These are phyloP conservation scores for Tremella mesenterica DNA, from an alignment of 768 basidiomycete species.

Conservation along the genomic window DNA sequence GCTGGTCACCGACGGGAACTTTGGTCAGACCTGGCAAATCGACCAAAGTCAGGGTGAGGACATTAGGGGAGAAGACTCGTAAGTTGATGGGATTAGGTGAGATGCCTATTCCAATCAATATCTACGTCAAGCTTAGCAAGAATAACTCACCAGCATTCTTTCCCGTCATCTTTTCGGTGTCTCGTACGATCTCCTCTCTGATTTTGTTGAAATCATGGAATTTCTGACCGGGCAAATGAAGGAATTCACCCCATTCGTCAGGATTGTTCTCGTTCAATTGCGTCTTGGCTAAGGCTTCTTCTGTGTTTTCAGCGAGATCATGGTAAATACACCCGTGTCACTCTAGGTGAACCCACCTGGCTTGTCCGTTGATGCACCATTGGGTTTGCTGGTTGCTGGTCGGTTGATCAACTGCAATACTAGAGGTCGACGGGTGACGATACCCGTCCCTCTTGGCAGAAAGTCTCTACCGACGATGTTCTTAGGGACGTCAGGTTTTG, in stretches of 20 bases:
- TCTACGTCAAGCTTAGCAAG: not conserved
- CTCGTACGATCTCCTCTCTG: conserved; percentile 86
- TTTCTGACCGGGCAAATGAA: conserved; percentile 88
- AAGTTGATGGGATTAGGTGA: conserved; percentile 96
- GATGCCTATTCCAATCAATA: conserved; percentile 56
- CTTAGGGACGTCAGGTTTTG: conserved; percentile 45
- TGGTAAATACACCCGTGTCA: not conserved
- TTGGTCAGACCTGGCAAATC: conserved; percentile 92
- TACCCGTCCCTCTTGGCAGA: conserved; percentile 95
- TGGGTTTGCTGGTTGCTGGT: conserved; percentile 50
- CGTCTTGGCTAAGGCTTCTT: conserved; percentile 53
- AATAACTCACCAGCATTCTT: conserved; percentile 63
- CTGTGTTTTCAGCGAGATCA: conserved; percentile 22
- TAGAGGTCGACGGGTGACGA: conserved; percentile 91
- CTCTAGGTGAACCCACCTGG: conserved; percentile 36
- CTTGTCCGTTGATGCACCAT: conserved; percentile 17
- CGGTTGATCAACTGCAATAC: conserved; percentile 92
- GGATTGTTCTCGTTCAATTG: conserved; percentile 62
- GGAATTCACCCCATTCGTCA: conserved; percentile 98
- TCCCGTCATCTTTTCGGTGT: conserved; percentile 97
- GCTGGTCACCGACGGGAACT: conserved; percentile 92
- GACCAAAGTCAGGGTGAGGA: conserved; percentile 92
- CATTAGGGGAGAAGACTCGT: conserved; percentile 93
- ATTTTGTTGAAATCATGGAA: conserved; percentile 97
- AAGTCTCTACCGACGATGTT: conserved; percentile 98